Conservation (phyloP, 2,329 filamentous ascomycete genomes). For the Emericellopsis cladophorae region DNA sequence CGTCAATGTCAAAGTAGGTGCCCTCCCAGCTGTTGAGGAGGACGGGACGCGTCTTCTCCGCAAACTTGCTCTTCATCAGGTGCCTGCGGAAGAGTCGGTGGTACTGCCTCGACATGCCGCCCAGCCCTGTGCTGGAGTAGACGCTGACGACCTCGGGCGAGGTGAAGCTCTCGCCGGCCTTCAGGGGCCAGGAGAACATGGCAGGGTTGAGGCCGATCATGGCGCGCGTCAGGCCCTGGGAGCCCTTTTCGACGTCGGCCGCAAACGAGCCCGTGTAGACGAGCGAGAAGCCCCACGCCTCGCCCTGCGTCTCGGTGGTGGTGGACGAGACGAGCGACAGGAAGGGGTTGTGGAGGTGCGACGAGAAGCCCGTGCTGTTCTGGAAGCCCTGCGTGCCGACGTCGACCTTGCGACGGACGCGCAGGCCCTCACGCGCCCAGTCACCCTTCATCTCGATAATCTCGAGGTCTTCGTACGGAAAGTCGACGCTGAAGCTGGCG, state of each 20-base stretch:
- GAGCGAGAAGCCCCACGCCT: slow-evolving; percentile 53
- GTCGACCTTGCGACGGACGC: slow-evolving; percentile 39
- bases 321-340: slow-evolving; percentile 40
- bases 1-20: slow-evolving; percentile 43
- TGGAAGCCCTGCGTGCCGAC: slow-evolving; percentile 46
- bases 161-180: slow-evolving; percentile 40
- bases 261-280: slow-evolving; percentile 52
- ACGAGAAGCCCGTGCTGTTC: slow-evolving; percentile 48
- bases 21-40: slow-evolving; percentile 58
- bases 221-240: slow-evolving; percentile 47
- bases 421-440: slow-evolving; percentile 46
- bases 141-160: slow-evolving; percentile 52
- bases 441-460: slow-evolving; percentile 51
- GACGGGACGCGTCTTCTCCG: slow-evolving; percentile 34
- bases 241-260: slow-evolving; percentile 48
- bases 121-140: slow-evolving; percentile 45
- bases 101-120: slow-evolving; percentile 48
- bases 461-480: slow-evolving; percentile 46
- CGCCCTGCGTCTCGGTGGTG: slow-evolving; percentile 47
- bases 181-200: slow-evolving; percentile 45
- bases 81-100: slow-evolving; percentile 50
- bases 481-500: slow-evolving; percentile 48
- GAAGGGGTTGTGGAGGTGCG: slow-evolving; percentile 53
- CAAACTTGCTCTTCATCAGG: slow-evolving; percentile 44
- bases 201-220: slow-evolving; percentile 47